Conservation (phyloP, 768 basidiomycete species). For the Tulasnella sp. region DNA sequence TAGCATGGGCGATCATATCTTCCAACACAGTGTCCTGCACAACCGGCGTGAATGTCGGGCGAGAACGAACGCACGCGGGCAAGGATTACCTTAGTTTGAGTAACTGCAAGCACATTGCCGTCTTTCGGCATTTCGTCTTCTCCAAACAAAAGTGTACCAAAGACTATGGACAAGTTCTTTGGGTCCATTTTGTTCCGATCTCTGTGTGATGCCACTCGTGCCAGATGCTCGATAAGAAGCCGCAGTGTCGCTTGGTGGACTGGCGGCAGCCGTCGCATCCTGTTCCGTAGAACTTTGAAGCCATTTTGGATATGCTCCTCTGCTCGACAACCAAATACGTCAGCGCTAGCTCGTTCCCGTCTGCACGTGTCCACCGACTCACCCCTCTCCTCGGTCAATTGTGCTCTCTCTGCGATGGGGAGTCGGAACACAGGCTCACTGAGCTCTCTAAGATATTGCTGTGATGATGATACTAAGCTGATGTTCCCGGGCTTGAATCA, state of each 20-base stretch:
- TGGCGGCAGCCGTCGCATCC: conserved; percentile 69
- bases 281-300: conserved; percentile 70
- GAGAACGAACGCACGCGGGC: neutral
- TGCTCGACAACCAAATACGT: conserved; percentile 26
- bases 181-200: conserved; percentile 90
- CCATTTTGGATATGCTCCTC: conserved; percentile 60
- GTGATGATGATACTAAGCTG: neutral
- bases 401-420: conserved; percentile 65
- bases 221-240: conserved; percentile 70
- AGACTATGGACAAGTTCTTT: conserved; percentile 85
- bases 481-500: neutral
- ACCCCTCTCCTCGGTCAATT: conserved; percentile 72
- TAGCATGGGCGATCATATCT: conserved; percentile 63
- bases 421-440: conserved; percentile 85
- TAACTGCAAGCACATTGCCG: conserved; percentile 60
- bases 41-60: neutral
- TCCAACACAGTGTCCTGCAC: conserved; percentile 66
- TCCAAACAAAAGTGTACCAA: conserved; percentile 80
- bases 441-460: conserved; percentile 75
- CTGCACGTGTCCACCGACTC: conserved; percentile 14
- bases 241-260: conserved; percentile 80
- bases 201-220: conserved; percentile 50
- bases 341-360: too few relatives aligned
- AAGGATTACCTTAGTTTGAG: conserved; percentile 51
- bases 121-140: conserved; percentile 80